Evolutionary conservation across 257 asterid genomes (phyloP), one percentile per base, ranked within the genome.

Genomic region (Orobanche coerulescens): DNA sequence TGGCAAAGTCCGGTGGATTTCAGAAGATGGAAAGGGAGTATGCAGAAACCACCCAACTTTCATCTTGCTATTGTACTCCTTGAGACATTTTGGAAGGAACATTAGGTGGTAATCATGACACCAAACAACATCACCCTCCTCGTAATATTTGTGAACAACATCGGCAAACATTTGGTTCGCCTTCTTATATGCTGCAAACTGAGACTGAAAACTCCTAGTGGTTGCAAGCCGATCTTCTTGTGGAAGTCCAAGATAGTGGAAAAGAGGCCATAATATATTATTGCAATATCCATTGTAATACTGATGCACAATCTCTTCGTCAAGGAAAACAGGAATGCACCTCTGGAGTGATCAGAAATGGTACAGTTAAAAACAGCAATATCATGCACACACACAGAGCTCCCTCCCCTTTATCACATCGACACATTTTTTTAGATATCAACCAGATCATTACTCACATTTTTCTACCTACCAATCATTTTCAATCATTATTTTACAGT

Each of bases 21-120:
- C 97, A 47, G 95, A 90, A 67, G 97, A 90, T 46, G 97, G 97
- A 65, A 90, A 90, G 36, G 97, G 97, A 10, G 97, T 90, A 73
- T 90, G 97, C 57, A 90, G 80, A 81, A 90, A 90, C 97, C 97
- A 90, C 49, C 97, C 97, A 51, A 90, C 95, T 81, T 90, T 90
- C 92, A 87, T 90, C 67, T 76, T 73, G 66, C 79, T 81, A 62
- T 90, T 86, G 60, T 78, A 57, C 6, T 84, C 86, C 80, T 90
- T 90, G 36, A 90, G 79, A 69, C 80, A 90, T 75, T 84, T 75
- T 4, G 97, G 97, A 26, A 90, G 94, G 78, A 86, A 90, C 97
- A 90, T 90, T 39, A 90, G 84, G 83, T 90, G 97, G 78, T 90
- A 90, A 67, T 90, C 97, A 64, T 90, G 97, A 72, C 95, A 86